phyloP scores from a whole-genome alignment of 257 asterid genomes.

The Knoxia roxburghii region DNA sequence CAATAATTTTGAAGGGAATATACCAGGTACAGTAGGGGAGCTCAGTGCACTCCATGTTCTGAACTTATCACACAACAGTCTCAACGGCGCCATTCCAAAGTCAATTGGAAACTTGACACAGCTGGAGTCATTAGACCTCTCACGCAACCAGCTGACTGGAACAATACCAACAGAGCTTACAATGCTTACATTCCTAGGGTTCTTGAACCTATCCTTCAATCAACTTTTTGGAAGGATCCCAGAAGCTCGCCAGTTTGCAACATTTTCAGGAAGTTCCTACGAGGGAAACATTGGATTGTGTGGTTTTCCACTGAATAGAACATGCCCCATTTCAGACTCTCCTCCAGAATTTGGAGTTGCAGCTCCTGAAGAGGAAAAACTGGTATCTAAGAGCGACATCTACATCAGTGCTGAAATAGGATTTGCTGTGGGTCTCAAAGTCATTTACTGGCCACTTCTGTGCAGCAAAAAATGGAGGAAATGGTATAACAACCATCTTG shows the following conservation, averaged over 20 bases:
- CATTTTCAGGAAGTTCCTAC: slow-evolving; percentile 24
- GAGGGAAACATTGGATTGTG: slow-evolving; percentile 29
- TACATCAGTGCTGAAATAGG: slow-evolving; percentile 20
- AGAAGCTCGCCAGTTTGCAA: slow-evolving; percentile 20
- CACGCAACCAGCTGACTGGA: slow-evolving; percentile 27
- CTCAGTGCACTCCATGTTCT: slow-evolving; percentile 30
- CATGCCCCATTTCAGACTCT: not conserved
- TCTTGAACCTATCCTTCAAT: slow-evolving; percentile 34
- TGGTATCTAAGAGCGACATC: slow-evolving; percentile 7
- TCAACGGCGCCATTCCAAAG: slow-evolving; percentile 29
- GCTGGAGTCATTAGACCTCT: slow-evolving; percentile 41
- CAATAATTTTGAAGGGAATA: slow-evolving; percentile 37
- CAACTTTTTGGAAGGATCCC: slow-evolving; percentile 37
- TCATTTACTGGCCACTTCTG: slow-evolving; percentile 14
- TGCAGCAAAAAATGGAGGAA: slow-evolving; percentile 11
- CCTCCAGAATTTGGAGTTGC: not conserved
- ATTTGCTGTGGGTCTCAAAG: slow-evolving; percentile 15
- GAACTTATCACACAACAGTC: slow-evolving; percentile 35
- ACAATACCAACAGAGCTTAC: slow-evolving; percentile 25
- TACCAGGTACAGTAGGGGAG: slow-evolving; percentile 36
- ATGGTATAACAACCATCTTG: slow-evolving; percentile 12
- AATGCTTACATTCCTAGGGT: slow-evolving; percentile 30
- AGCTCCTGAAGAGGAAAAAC: not conserved
- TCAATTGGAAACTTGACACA: slow-evolving; percentile 25
- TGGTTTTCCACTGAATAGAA: slow-evolving; percentile 22